Base-by-base conservation (phyloP, 106 monocot genomes). In the Dendrobium catenatum region DNA sequence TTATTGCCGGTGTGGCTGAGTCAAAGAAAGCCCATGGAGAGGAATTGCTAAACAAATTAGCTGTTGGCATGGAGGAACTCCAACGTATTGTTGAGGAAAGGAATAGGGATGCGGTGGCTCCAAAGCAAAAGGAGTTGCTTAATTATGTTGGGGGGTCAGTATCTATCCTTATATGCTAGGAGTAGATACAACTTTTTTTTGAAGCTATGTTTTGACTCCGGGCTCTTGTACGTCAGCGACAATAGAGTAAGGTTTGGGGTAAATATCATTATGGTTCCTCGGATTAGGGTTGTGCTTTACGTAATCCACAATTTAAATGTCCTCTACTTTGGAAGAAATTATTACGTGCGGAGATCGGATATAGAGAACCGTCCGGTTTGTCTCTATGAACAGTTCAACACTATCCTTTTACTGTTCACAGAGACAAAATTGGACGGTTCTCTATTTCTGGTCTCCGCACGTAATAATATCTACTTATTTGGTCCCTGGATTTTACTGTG, bases 41-140 rank as follows among this genome's bases (percentile, higher is more conserved):
- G 77, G 95, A 91, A 82, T 68, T 88, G 79, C 67, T 99, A 54
- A 86, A 90, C 81, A 99, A 99, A 76, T 68, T 99, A 73, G 84
- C 68, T 24, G 78, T 72, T 80, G 98, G 95, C 79, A 81, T 99
- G 89, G 87, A 90, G 19, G 95, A 99, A 61, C 88, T 99, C 26
- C 91, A 85, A 78, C 78, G 79, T 37, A 89, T 98, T 80, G 85
- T 98, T 0, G 94, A 98, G 83, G 89, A 94, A 78, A 90, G 90
- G 75, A 81, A 93, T 68, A 84, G 97, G 58, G 92, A 90, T 87
- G 91, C 89, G 55, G 92, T 99, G 66, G 89, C 86, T 49, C 88
- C 93, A 48, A 99, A 99, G 68, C 98, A 99, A 77, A 92, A 93
- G 81, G 98, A 99, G 79, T 88, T 99, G 85, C 87, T 99, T 26